Evolutionary conservation across 305 asterid species (phyloP).

Genomic region (Solanum aculeatissimum): DNA sequence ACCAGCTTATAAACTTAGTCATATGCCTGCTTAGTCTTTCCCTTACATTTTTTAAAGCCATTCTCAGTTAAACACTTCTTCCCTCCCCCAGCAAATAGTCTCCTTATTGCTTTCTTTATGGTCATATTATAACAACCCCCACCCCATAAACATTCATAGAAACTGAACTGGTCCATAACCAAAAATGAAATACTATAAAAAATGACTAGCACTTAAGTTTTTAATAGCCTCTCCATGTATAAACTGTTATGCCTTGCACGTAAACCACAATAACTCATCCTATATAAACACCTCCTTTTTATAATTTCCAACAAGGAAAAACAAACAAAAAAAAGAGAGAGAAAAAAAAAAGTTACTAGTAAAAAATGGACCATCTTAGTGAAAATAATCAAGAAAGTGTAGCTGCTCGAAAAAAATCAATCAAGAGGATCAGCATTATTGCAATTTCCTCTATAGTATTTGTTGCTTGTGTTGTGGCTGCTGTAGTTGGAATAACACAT

Average conservation of each 20-base stretch:
- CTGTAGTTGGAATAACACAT: slow-evolving; percentile 24
- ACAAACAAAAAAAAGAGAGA: background rate
- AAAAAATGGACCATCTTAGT: background rate
- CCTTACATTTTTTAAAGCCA: background rate
- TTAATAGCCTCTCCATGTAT: background rate
- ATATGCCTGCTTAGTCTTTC: background rate
- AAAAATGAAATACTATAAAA: background rate
- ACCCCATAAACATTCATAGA: background rate
- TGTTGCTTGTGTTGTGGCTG: slow-evolving; percentile 24
- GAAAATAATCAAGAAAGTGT: slow-evolving; percentile 31
- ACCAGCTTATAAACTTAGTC: background rate
- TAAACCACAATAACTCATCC: background rate
- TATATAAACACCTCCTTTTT: background rate
- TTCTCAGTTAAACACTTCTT: background rate
- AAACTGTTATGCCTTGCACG: background rate
- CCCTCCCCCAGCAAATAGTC: background rate
- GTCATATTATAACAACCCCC: background rate
- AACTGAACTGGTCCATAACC: background rate
- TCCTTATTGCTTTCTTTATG: background rate
- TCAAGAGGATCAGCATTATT: slow-evolving; percentile 22
- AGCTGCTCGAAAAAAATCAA: slow-evolving; percentile 11
- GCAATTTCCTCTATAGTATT: slow-evolving; percentile 27
- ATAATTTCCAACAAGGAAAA: background rate
- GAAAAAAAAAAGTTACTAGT: too few relatives aligned
- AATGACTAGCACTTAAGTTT: background rate